Percentiles rank a stretch among this genome's conserved stretches.
These are phyloP conservation scores for Phytophthora pinifolia DNA, from an alignment of 352 stramenopile genomes.

Conservation along the genomic window DNA sequence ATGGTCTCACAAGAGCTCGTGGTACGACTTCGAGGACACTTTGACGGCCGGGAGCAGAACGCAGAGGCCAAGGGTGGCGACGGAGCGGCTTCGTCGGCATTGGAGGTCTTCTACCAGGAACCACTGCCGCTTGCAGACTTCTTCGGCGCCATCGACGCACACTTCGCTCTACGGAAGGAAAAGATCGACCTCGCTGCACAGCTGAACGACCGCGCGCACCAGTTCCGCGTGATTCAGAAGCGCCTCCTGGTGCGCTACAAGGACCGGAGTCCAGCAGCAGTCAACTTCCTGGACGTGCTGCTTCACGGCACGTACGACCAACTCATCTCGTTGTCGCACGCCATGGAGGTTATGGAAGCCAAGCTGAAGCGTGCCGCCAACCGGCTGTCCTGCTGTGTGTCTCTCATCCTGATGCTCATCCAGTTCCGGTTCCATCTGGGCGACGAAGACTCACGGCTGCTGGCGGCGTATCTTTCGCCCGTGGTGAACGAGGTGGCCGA, in stretches of 20 bases:
- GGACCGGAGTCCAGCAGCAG: slow-evolving; percentile 77
- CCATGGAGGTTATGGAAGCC: slow-evolving; percentile 61
- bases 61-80: slow-evolving; percentile 20
- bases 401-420: slow-evolving; percentile 84
- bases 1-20: slow-evolving; percentile 83
- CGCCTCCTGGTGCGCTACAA: slow-evolving; percentile 90
- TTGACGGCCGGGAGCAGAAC: slow-evolving; percentile 26
- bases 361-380: slow-evolving; percentile 59
- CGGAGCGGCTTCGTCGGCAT: slow-evolving; percentile 13
- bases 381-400: slow-evolving; percentile 70
- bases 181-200: slow-evolving; percentile 60
- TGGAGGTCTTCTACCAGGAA: slow-evolving; percentile 83
- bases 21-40: slow-evolving; percentile 53
- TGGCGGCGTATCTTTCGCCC: slow-evolving; percentile 72
- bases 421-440: slow-evolving; percentile 78
- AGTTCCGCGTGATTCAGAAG: slow-evolving; percentile 91
- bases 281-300: slow-evolving; percentile 84
- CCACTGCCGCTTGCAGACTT: slow-evolving; percentile 85
- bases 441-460: slow-evolving; percentile 54
- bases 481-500: slow-evolving; percentile 41
- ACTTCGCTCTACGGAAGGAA: slow-evolving; percentile 74
- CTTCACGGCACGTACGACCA: slow-evolving; percentile 87
- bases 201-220: slow-evolving; percentile 84
- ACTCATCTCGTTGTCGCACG: slow-evolving; percentile 68
- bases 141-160: slow-evolving; percentile 86